Conservation (phyloP, 192 early-diverging fungal genomes). For the Piromyces sp. region DNA sequence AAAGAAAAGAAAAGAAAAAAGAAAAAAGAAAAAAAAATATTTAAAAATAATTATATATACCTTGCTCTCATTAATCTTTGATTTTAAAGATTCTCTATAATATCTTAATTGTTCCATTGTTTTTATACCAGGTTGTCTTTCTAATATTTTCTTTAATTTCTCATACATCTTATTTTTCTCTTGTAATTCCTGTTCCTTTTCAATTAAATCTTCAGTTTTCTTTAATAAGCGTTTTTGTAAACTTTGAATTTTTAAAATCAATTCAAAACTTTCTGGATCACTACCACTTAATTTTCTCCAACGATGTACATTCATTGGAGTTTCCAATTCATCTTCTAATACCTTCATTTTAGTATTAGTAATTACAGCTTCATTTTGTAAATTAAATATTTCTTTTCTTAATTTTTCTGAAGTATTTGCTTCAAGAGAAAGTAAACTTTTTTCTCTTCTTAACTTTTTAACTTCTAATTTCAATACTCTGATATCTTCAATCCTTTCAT, state of each 20-base stretch:
- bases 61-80: slow-evolving; percentile 31
- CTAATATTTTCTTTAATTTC: slow-evolving; percentile 34
- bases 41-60: neutral
- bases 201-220: slow-evolving; percentile 42
- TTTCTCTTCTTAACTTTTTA: slow-evolving; percentile 34
- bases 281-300: slow-evolving; percentile 38
- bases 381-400: slow-evolving; percentile 26
- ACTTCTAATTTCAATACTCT: slow-evolving; percentile 42
- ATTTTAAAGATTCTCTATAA: slow-evolving; percentile 23
- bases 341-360: slow-evolving; percentile 38
- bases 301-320: slow-evolving; percentile 42
- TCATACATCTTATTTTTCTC: slow-evolving; percentile 38
- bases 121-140: slow-evolving; percentile 34
- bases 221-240: slow-evolving; percentile 36
- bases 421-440: slow-evolving; percentile 34
- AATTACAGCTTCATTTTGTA: slow-evolving; percentile 30
- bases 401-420: slow-evolving; percentile 31
- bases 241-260: slow-evolving; percentile 42
- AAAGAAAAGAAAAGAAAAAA: too few species aligned
- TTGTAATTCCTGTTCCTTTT: slow-evolving; percentile 34
- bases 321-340: slow-evolving; percentile 43
- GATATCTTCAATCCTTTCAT: slow-evolving; percentile 40
- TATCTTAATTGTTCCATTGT: slow-evolving; percentile 29
- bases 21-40: too few species aligned
- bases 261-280: slow-evolving; percentile 37